These are phyloP conservation scores for Diaporthe ilicicola DNA, from an alignment of 2,329 filamentous ascomycete genomes.

Conservation along the genomic window DNA sequence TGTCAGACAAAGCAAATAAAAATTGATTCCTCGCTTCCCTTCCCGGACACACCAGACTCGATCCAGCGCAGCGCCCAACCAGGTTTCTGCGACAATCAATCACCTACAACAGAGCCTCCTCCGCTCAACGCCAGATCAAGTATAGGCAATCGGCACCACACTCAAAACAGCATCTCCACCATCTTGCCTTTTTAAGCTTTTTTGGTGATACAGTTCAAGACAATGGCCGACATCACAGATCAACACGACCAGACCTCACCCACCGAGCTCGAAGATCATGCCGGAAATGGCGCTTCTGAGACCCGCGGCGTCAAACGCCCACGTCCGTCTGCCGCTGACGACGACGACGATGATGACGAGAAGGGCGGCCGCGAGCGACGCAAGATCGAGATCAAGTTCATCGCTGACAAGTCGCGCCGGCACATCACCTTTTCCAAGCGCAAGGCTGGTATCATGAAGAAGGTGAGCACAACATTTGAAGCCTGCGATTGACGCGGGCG, in stretches of 20 bases:
- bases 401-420: constrained; percentile 98
- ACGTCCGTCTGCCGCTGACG: constrained; percentile 83
- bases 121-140: constrained; percentile 69
- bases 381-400: constrained; percentile 99
- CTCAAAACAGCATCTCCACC: constrained; percentile 73
- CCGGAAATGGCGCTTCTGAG: constrained; percentile 76
- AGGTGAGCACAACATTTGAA: constrained; percentile 64
- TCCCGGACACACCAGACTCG: constrained; percentile 56
- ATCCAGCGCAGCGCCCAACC: constrained; percentile 60
- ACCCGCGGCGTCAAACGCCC: constrained; percentile 88
- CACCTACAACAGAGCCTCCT: constrained; percentile 53
- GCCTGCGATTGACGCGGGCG: not conserved
- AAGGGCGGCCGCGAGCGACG: constrained; percentile 97
- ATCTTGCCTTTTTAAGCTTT: constrained; percentile 61
- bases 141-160: constrained; percentile 72
- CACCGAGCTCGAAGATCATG: constrained; percentile 73
- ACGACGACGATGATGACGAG: constrained; percentile 97
- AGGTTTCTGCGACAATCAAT: constrained; percentile 61
- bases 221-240: constrained; percentile 82
- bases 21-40: constrained; percentile 57
- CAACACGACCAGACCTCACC: constrained; percentile 81
- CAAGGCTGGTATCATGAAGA: constrained; percentile 99
- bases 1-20: constrained; percentile 49
- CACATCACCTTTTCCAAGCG: constrained; percentile 99
- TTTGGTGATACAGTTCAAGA: constrained; percentile 55